Evolutionary conservation across 495 filamentous ascomycete species (phyloP), one percentile per base, ranked within the genome.

Genomic region (Aspergillus asperescens): DNA sequence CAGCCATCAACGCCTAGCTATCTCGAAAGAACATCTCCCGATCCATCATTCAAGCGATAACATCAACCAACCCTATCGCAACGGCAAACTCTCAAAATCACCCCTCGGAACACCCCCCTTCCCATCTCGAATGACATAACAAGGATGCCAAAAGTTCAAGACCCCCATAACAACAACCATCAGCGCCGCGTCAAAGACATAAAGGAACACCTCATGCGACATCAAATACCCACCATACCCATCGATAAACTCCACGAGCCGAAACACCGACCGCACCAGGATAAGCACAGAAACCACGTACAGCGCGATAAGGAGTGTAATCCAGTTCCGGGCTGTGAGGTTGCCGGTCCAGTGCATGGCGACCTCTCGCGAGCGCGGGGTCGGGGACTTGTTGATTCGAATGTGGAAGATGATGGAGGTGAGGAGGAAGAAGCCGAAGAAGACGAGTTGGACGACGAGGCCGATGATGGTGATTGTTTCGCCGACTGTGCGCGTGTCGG

Each of bases 211-310:
- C 62, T 87, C 84, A 32, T 78, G 70, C 10, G 52, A 62, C 44
- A 85, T 59, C 12, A 79, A 38, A 55, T 59, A 69, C 1, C 83
- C 81, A 10, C 68, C 61, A 20, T 71, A 62, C 0, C 84, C 83
- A 62, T 80, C 69, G 0, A 74, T 39, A 53, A 82, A 88, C 65
- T 89, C 84, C 6, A 81, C 59, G 29, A 83, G 68, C 19, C 85
- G 71, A 58, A 85, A 86, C 6, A 85, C 54, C 8, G 72, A 79
- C 18, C 85, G 74, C 7, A 86, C 60, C 58, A 88, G 57, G 49
- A 88, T 84, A 12, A 86, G 63, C 0, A 50, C 58, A 37, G 71
- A 77, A 4, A 64, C 68, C 0, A 40, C 41, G 57, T 86, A 87
- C 4, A 87, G 68, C 7, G 42, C 42, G 2, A 46, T 18, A 1